Base-by-base conservation (phyloP, 768 basidiomycete genomes). In the Amanita pseudoporphyria region DNA sequence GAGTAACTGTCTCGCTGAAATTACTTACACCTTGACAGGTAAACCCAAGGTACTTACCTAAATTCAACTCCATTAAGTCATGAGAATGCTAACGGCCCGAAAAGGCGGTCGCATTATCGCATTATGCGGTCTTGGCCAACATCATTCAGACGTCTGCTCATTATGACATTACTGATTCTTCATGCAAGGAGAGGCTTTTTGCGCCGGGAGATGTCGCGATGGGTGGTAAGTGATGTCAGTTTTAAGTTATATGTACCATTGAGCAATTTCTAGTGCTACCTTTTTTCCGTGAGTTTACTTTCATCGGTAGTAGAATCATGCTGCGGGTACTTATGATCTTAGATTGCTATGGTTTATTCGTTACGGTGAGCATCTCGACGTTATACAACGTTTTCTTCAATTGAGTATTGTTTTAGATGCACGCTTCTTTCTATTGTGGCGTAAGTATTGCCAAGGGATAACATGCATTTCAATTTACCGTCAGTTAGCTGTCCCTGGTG, bases 81-180 rank as follows among this genome's bases (percentile, higher is more conserved):
- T 33, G 22, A 22, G 22, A 36, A 30, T 45, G 30, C 46, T 9
- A 49, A 30, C 4, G 28, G 50, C 33, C 37, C 28, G 9, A 10
- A 9, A 30, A 82, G 82, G 86, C 82, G 9, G 82, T 85, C 13
- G 72, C 71, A 6, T 79, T 87, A 50, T 60, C 84, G 0, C 85
- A 87, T 60, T 81, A 78, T 58, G 62, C 73, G 0, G 73, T 84
- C 6, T 80, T 86, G 26, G 69, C 75, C 14, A 86, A 84, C 57
- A 64, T 80, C 3, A 58, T 82, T n/a, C 81, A 83, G 63, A 79
- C 69, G 67, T 73, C 72, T 1, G 50, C 68, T 35, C 79, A 79
- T 56, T 71, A 71, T 54, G 70, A 67, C 35, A 54, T 76, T 7
- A 65, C 65, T 50, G 69, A 77, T 45, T 64, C 62, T 30, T 61